These are phyloP conservation scores for Chamaecyparis obtusa DNA, from an alignment of 75 land plant species.

Conservation along the genomic window DNA sequence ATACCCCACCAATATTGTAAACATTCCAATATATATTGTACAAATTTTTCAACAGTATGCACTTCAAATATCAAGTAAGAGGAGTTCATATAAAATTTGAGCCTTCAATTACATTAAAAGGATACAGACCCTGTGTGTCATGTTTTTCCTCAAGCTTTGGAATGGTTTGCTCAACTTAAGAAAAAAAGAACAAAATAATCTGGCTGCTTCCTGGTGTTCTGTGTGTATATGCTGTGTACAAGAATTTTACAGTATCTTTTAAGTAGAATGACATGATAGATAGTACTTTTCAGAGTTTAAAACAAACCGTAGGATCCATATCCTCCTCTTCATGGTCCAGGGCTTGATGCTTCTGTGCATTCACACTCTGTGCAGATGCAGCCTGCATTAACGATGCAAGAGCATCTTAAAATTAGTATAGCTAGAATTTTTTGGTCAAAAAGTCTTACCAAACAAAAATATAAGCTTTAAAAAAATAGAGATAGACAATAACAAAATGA, in stretches of 20 bases:
- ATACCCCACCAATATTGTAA: no score
- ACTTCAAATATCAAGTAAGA: neutral
- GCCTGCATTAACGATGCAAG: conserved; percentile 23
- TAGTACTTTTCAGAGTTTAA: neutral
- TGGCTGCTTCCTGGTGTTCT: neutral
- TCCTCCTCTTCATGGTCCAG: conserved; percentile 60
- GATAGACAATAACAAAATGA: neutral
- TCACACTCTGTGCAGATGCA: conserved; percentile 22
- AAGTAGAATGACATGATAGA: neutral
- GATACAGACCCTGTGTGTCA: neutral
- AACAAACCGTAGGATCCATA: conserved; percentile 76
- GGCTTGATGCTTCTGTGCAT: conserved; percentile 22
- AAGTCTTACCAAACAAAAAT: no score
- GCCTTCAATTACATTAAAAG: neutral
- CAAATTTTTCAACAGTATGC: no score
- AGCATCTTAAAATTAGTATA: neutral
- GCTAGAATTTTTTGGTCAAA: neutral
- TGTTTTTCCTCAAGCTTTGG: neutral
- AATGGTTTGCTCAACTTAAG: neutral
- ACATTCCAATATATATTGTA: no score
- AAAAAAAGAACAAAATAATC: no score
- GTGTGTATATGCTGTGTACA: neutral
- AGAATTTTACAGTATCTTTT: neutral
- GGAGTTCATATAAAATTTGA: neutral
- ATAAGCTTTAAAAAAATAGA: no score